A percentile compares a stretch with the other conserved stretches of the same genome.
phyloP scores from a whole-genome alignment of 2,329 filamentous ascomycete species.

The Harringtonia lauricola region DNA sequence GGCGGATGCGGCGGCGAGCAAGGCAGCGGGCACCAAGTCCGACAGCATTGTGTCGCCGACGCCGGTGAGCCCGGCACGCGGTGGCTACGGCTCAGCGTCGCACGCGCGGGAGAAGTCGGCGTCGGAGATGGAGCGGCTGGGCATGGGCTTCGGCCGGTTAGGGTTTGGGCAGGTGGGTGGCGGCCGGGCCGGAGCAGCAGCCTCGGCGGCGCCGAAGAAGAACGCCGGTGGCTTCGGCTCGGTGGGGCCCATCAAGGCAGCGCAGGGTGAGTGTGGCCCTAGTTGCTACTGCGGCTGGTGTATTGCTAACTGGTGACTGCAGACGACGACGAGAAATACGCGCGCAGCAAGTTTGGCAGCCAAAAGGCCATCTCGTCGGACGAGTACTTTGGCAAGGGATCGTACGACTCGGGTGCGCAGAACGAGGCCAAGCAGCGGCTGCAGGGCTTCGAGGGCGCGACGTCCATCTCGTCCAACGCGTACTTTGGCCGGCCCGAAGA shows the following conservation, averaged over 20 bases:
- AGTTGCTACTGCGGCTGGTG: too few relatives aligned
- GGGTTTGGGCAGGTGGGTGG: slow-evolving; percentile 78
- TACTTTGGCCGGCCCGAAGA: slow-evolving; percentile 95
- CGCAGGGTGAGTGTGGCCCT: slow-evolving; percentile 35
- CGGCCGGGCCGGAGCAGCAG: slow-evolving; percentile 19
- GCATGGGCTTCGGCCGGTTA: slow-evolving; percentile 76
- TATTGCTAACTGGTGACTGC: too few relatives aligned
- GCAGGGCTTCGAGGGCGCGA: slow-evolving; percentile 86
- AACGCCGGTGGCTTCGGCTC: slow-evolving; percentile 84
- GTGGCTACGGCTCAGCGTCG: slow-evolving; percentile 50
- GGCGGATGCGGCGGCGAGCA: slow-evolving; percentile 28
- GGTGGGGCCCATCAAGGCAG: slow-evolving; percentile 61
- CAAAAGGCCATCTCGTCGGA: slow-evolving; percentile 98
- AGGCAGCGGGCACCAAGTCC: slow-evolving; percentile 32
- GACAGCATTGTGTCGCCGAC: slow-evolving; percentile 52
- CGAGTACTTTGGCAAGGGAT: slow-evolving; percentile 91
- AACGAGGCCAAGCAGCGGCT: slow-evolving; percentile 79
- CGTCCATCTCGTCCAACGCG: slow-evolving; percentile 86
- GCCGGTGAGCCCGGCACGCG: slow-evolving; percentile 55
- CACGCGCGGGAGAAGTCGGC: slow-evolving; percentile 51
- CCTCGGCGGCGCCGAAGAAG: slow-evolving; percentile 43
- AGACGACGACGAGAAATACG: slow-evolving; percentile 73
- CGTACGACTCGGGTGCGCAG: slow-evolving; percentile 70
- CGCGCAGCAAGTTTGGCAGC: slow-evolving; percentile 74
- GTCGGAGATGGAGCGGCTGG: slow-evolving; percentile 76